Evolutionary conservation across 2,329 filamentous ascomycete species (phyloP).

Genomic region (Berkeleyomyces basicola): DNA sequence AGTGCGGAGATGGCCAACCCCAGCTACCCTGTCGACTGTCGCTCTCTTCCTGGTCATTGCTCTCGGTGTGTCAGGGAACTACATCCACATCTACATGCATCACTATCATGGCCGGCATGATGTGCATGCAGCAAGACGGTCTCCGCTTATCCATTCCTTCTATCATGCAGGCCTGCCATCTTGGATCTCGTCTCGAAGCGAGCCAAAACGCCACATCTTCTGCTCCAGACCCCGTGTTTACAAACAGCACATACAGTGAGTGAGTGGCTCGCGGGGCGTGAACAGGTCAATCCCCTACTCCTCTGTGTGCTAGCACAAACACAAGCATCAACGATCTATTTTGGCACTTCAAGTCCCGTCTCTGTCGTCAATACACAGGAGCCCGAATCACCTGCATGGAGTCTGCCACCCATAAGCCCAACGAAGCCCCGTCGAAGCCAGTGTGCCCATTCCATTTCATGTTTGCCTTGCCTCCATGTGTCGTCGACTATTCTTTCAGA

Average conservation of each 20-base stretch:
- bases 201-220: neutral
- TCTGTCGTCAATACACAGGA: no score
- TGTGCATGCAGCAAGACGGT: neutral
- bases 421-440: neutral
- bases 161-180: neutral
- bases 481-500: neutral
- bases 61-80: no score
- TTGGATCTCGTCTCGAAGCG: slow-evolving; percentile 1
- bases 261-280: neutral
- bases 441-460: neutral
- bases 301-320: neutral
- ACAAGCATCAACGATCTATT: no score
- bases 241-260: neutral
- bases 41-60: neutral
- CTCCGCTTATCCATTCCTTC: neutral
- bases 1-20: neutral
- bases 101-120: neutral
- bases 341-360: no score
- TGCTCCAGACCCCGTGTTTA: neutral
- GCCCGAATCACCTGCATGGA: no score
- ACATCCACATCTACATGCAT: no score
- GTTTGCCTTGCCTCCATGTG: neutral
- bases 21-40: neutral
- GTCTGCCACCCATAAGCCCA: no score
- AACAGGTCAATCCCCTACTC: neutral